These are phyloP conservation scores for Echinosophora koreensis DNA, from an alignment of 306 rosid genomes.

Conservation along the genomic window DNA sequence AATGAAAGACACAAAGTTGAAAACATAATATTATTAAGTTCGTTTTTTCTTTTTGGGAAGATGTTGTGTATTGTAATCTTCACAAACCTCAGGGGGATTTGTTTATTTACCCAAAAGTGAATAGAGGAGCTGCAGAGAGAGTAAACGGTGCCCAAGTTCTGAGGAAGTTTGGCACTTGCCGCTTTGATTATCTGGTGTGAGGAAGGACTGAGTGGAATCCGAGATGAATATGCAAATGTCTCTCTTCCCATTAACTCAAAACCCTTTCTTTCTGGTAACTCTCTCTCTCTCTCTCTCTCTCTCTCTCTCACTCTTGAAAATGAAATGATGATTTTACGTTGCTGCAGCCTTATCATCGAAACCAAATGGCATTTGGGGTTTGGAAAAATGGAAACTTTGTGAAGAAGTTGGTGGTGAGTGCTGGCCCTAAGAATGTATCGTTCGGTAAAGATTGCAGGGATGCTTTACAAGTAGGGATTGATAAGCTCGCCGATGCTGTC, in stretches of 20 bases:
- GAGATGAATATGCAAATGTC: slow-evolving; percentile 43
- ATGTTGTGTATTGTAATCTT: too few species aligned
- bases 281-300: not conserved
- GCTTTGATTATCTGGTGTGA: too few species aligned
- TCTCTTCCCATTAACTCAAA: slow-evolving; percentile 46
- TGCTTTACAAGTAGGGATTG: slow-evolving; percentile 77
- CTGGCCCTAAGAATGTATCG: slow-evolving; percentile 78
- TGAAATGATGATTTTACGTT: slow-evolving; percentile 11
- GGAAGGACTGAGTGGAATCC: too few species aligned
- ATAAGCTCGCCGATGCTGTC: slow-evolving; percentile 95
- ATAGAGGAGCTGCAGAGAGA: too few species aligned
- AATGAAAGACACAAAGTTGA: too few species aligned
- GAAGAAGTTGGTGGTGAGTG: slow-evolving; percentile 55
- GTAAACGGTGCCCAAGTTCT: too few species aligned
- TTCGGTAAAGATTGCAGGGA: slow-evolving; percentile 79
- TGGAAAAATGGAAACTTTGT: slow-evolving; percentile 44
- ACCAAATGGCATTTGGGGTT: slow-evolving; percentile 50
- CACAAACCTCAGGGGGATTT: too few species aligned
- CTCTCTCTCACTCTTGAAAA: not conserved
- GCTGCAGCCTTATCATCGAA: slow-evolving; percentile 56
- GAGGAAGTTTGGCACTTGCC: too few species aligned
- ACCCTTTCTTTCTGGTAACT: slow-evolving; percentile 51
- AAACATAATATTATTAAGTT: too few species aligned
- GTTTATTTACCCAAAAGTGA: too few species aligned
- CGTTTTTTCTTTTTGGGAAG: too few species aligned